Conservation (phyloP, 768 basidiomycete species). For the Psilocybe subaeruginosa region DNA sequence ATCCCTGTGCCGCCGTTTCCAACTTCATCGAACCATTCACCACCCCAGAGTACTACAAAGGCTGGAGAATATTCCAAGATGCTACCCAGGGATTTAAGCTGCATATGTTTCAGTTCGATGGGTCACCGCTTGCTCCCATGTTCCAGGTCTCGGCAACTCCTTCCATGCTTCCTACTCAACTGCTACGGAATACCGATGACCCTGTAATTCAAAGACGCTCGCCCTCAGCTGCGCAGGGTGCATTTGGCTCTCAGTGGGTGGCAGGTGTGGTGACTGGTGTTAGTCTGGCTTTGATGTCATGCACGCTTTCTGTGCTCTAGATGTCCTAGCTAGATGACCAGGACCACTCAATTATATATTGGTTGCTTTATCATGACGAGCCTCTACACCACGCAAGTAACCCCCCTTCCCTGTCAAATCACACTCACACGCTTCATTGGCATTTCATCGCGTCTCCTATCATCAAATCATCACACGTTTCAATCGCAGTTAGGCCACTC, state of each 20-base stretch:
- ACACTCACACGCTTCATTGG: not conserved
- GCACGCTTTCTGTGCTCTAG: conserved; percentile 36
- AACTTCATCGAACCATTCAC: conserved; percentile 89
- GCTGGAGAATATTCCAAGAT: conserved; percentile 80
- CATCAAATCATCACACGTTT: not conserved
- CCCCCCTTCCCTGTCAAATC: not conserved
- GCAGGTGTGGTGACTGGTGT: conserved; percentile 29
- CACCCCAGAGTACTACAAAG: conserved; percentile 62
- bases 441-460: conserved; percentile 1
- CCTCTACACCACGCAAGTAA: not conserved
- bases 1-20: conserved; percentile 87
- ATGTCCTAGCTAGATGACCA: conserved; percentile 3
- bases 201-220: conserved; percentile 16
- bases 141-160: conserved; percentile 71
- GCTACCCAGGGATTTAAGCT: conserved; percentile 63
- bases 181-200: conserved; percentile 53
- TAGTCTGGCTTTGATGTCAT: conserved; percentile 30
- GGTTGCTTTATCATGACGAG: not conserved
- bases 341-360: conserved; percentile 3
- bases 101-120: conserved; percentile 80
- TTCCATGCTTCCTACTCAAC: conserved; percentile 82
- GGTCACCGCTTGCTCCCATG: conserved; percentile 72
- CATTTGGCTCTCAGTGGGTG: conserved; percentile 24
- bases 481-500: not conserved
- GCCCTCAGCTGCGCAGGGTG: conserved; percentile 27